A percentile compares a stretch with the other conserved stretches of the same genome.
These are phyloP conservation scores for Diaporthe batatas DNA, from an alignment of 2,329 filamentous ascomycete species.

Conservation along the genomic window DNA sequence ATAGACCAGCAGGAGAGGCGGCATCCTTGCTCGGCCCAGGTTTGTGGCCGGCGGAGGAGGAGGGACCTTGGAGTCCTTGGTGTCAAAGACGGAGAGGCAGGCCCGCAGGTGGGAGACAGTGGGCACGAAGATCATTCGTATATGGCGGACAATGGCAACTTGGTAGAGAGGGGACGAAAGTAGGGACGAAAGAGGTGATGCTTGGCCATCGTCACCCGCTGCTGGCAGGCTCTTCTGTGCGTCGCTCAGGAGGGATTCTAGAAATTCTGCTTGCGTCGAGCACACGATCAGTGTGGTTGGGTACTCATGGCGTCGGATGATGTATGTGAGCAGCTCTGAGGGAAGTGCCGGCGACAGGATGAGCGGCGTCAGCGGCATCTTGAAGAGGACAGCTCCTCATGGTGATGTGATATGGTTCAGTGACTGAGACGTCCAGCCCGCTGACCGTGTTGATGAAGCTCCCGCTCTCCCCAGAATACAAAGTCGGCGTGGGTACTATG, in stretches of 20 bases:
- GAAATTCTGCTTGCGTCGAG: slow-evolving; percentile 73
- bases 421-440: not conserved
- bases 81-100: slow-evolving; percentile 72
- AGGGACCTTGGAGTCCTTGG: slow-evolving; percentile 52
- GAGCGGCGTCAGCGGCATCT: slow-evolving; percentile 49
- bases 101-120: slow-evolving; percentile 84
- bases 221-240: slow-evolving; percentile 48
- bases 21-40: slow-evolving; percentile 8
- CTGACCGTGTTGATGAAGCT: not conserved
- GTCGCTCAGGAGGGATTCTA: slow-evolving; percentile 68
- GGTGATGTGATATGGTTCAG: not conserved
- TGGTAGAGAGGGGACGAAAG: slow-evolving; percentile 76
- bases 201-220: not conserved
- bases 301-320: slow-evolving; percentile 68
- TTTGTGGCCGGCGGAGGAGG: slow-evolving; percentile 52
- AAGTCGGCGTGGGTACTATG: not conserved
- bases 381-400: not conserved
- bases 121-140: slow-evolving; percentile 79
- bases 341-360: slow-evolving; percentile 67
- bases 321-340: slow-evolving; percentile 73
- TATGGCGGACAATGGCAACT: slow-evolving; percentile 75
- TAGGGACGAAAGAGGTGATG: slow-evolving; percentile 51
- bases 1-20: slow-evolving; percentile 71
- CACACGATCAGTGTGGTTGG: slow-evolving; percentile 81
- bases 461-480: not conserved